phyloP scores from a whole-genome alignment of 192 early-diverging fungal species.

The Coemansia sp. region DNA sequence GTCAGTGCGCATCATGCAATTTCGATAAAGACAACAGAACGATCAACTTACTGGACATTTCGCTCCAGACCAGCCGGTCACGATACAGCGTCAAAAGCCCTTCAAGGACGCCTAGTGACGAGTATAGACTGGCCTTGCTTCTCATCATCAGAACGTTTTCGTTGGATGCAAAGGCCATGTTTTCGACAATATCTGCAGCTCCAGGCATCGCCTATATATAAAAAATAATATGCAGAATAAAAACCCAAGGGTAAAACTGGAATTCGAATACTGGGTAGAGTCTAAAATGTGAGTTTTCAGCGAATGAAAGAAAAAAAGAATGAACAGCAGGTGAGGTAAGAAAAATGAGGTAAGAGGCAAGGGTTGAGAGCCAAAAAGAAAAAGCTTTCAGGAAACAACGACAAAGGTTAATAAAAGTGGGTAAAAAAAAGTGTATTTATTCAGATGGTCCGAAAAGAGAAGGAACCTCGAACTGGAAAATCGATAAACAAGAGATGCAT shows the following conservation, averaged over 20 bases:
- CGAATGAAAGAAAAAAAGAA: background rate
- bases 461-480: background rate
- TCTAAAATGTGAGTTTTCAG: background rate
- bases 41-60: constrained; percentile 36
- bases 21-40: background rate
- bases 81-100: constrained; percentile 45
- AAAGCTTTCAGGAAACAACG: background rate
- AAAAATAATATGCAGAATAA: background rate
- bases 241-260: background rate
- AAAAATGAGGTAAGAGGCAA: no score
- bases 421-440: background rate
- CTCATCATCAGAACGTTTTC: constrained; percentile 33
- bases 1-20: background rate
- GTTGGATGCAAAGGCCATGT: constrained; percentile 9
- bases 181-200: constrained; percentile 28
- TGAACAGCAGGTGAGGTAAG: background rate
- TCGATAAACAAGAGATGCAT: background rate
- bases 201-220: constrained; percentile 33
- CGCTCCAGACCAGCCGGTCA: constrained; percentile 43
- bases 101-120: constrained; percentile 45
- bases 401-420: background rate
- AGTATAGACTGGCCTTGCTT: constrained; percentile 48
- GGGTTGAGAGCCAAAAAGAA: background rate
- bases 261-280: background rate
- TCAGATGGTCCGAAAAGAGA: background rate